Evolutionary conservation across 306 rosid species (phyloP).

Genomic region (Abrus precatorius): DNA sequence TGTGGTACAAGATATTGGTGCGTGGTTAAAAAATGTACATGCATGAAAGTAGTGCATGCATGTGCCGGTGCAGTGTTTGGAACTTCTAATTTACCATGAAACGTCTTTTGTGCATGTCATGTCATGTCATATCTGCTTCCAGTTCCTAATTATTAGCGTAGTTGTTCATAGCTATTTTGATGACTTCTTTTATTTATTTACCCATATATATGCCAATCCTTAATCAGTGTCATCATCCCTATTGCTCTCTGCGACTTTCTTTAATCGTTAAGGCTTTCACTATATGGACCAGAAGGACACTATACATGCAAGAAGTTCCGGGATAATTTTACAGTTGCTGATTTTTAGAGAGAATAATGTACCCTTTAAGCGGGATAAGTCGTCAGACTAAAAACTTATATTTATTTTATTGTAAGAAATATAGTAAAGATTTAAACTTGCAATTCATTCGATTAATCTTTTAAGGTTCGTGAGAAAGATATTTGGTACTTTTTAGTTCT

Average conservation of each 20-base stretch:
- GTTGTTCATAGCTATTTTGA: not conserved
- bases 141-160: conserved; percentile 35
- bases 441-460: too few relatives aligned
- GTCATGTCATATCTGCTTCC: conserved; percentile 52
- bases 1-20: not conserved
- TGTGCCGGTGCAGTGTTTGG: conserved; percentile 43
- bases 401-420: too few relatives aligned
- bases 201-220: not conserved
- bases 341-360: too few relatives aligned
- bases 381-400: too few relatives aligned
- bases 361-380: too few relatives aligned
- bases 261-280: not conserved
- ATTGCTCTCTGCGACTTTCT: not conserved
- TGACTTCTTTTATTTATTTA: too few relatives aligned
- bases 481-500: too few relatives aligned
- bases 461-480: too few relatives aligned
- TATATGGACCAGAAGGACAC: not conserved
- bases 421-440: too few relatives aligned
- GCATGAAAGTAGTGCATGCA: conserved; percentile 62
- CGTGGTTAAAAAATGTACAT: conserved; percentile 22
- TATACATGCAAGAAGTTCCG: not conserved
- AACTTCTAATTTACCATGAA: conserved; percentile 52
- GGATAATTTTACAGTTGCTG: too few relatives aligned
- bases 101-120: conserved; percentile 53
- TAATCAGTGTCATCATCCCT: not conserved